These are phyloP conservation scores for Clarireedia hainanense DNA, from an alignment of 2,329 filamentous ascomycete species.

Conservation along the genomic window DNA sequence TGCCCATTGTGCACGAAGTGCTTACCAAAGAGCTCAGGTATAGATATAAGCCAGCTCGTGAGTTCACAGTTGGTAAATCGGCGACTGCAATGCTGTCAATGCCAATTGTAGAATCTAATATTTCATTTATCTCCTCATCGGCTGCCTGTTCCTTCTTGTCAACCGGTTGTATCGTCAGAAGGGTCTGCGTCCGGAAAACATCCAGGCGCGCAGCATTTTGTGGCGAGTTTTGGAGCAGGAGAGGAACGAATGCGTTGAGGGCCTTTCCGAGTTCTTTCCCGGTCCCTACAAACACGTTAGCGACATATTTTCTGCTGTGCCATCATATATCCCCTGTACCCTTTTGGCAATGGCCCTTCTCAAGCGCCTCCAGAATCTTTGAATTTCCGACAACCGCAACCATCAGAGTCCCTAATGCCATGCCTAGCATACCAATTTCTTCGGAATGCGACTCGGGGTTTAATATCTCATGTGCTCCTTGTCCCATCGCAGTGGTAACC, in stretches of 20 bases:
- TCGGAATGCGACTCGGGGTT: conserved; percentile 37
- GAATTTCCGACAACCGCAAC: conserved; percentile 54
- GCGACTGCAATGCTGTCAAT: conserved; percentile 36
- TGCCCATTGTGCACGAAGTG: not conserved
- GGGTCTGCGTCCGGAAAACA: conserved; percentile 47
- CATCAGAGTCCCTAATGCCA: conserved; percentile 56
- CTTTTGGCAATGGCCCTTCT: conserved; percentile 41
- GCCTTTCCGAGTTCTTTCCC: conserved; percentile 37
- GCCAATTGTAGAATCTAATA: conserved; percentile 48
- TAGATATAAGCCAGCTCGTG: conserved; percentile 75
- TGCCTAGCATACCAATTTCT: conserved; percentile 53
- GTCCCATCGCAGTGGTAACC: conserved; percentile 41
- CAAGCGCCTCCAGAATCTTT: conserved; percentile 45
- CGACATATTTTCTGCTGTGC: too few relatives aligned
- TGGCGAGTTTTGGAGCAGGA: conserved; percentile 48
- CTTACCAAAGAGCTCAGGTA: conserved; percentile 75
- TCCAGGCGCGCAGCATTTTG: conserved; percentile 44
- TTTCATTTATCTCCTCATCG: conserved; percentile 46
- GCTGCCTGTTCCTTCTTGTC: conserved; percentile 44
- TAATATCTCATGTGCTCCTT: conserved; percentile 37
- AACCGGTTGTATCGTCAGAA: conserved; percentile 46
- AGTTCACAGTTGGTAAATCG: conserved; percentile 65
- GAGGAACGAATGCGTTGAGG: conserved; percentile 45
- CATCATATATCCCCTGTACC: conserved; percentile 12
- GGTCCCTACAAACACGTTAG: conserved; percentile 29